phyloP scores from a whole-genome alignment of 345 rosid genomes.

The Carallia brachiata region DNA sequence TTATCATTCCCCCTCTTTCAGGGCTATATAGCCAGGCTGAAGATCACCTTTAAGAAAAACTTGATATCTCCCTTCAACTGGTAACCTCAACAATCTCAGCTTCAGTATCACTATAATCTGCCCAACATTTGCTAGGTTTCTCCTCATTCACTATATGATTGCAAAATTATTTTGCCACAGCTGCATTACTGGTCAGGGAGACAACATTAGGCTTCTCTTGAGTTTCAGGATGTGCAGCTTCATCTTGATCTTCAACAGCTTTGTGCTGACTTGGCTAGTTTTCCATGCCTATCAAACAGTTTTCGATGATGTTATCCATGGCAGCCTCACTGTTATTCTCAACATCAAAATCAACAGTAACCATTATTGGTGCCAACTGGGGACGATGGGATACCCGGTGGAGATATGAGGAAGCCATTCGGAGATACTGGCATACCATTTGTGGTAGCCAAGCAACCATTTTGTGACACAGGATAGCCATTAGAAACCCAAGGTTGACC shows the following conservation, averaged over 20 bases:
- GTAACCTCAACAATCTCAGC: constrained; percentile 61
- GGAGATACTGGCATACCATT: constrained; percentile 55
- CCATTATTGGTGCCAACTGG: constrained; percentile 25
- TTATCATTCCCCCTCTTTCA: constrained; percentile 5
- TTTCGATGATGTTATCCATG: constrained; percentile 32
- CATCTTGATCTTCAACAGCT: constrained; percentile 28
- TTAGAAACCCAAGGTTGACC: constrained; percentile 85
- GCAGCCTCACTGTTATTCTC: constrained; percentile 44
- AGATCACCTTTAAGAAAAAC: constrained; percentile 4
- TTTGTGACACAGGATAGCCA: constrained; percentile 70
- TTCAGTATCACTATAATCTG: constrained; percentile 77
- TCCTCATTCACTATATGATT: constrained; percentile 31
- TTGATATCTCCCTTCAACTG: constrained; percentile 38
- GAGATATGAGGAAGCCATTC: constrained; percentile 55
- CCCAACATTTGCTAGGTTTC: constrained; percentile 67
- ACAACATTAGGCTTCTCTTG: constrained; percentile 31
- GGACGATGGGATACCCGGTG: constrained; percentile 42
- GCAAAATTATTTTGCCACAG: constrained; percentile 35
- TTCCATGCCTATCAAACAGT: constrained; percentile 32
- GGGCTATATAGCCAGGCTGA: background rate
- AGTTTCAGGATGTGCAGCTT: constrained; percentile 29
- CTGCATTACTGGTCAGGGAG: constrained; percentile 20
- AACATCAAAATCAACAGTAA: constrained; percentile 29
- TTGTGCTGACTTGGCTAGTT: constrained; percentile 35
- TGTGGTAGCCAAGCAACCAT: constrained; percentile 52